Conservation (phyloP, 371 early-diverging fungal genomes). For the Syncephalastrum contaminatum region DNA sequence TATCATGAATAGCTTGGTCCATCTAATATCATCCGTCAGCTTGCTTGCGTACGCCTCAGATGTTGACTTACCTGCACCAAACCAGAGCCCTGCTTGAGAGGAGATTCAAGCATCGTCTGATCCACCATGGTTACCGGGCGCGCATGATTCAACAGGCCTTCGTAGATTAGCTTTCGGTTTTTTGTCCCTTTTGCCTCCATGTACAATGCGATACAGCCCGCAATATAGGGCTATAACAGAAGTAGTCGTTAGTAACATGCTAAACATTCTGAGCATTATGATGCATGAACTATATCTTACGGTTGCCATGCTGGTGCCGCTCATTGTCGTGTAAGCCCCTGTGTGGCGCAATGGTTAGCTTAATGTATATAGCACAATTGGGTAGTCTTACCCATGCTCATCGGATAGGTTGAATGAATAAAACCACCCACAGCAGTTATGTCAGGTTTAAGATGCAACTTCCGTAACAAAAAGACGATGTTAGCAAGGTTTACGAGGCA, state of each 20-base stretch:
- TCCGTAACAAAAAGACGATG: too few relatives aligned
- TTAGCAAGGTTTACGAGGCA: too few relatives aligned
- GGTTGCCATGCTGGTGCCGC: slow-evolving; percentile 24
- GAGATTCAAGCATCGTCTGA: slow-evolving; percentile 3
- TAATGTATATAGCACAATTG: background rate
- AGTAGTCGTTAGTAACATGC: background rate
- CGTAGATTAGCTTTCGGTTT: background rate
- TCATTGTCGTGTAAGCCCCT: slow-evolving; percentile 17
- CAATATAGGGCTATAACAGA: slow-evolving; percentile 14
- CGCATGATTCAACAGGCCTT: slow-evolving; percentile 11
- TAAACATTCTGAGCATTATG: too few relatives aligned
- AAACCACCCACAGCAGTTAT: slow-evolving; percentile 16
- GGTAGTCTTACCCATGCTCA: slow-evolving; percentile 8
- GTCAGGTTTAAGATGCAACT: slow-evolving; percentile 25
- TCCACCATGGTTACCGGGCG: background rate
- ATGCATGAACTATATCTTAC: slow-evolving; percentile 8
- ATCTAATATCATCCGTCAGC: slow-evolving; percentile 5
- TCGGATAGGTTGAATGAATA: slow-evolving; percentile 20
- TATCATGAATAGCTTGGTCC: slow-evolving; percentile 12
- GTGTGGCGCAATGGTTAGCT: background rate
- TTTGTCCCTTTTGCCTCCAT: slow-evolving; percentile 18
- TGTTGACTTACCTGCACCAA: slow-evolving; percentile 15
- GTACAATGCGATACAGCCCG: slow-evolving; percentile 15
- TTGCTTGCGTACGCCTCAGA: background rate
- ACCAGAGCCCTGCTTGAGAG: slow-evolving; percentile 17